A percentile compares a stretch with the other conserved stretches of the same genome.
Evolutionary conservation across 2,329 filamentous ascomycete genomes (phyloP).

Genomic region (Microsporum audouinii): DNA sequence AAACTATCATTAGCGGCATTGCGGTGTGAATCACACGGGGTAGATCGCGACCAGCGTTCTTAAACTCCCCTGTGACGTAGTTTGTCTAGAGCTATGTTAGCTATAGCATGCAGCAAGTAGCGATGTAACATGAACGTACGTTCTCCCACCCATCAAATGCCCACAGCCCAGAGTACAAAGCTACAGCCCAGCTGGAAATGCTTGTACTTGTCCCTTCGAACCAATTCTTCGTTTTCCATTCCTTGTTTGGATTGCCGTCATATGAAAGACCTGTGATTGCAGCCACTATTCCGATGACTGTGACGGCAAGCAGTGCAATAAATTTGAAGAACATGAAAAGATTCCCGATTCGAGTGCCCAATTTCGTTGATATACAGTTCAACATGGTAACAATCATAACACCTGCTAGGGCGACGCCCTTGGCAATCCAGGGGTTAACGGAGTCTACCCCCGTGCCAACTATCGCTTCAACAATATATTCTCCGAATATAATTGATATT

Average conservation of each 20-base stretch:
- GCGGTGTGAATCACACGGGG: conserved; percentile 93
- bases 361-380: conserved; percentile 81
- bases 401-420: conserved; percentile 68
- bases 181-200: conserved; percentile 80
- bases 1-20: conserved; percentile 84
- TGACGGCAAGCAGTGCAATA: conserved; percentile 73
- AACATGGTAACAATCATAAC: conserved; percentile 66
- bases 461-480: conserved; percentile 82
- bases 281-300: conserved; percentile 78
- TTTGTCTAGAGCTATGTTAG: conserved; percentile 54
- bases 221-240: conserved; percentile 83
- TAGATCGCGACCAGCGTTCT: conserved; percentile 77
- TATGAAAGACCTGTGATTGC: conserved; percentile 73
- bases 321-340: conserved; percentile 97
- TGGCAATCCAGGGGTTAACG: conserved; percentile 79
- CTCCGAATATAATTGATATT: conserved; percentile 93
- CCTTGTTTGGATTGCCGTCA: conserved; percentile 60
- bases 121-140: conserved; percentile 42
- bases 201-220: conserved; percentile 75
- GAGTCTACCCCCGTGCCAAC: conserved; percentile 77
- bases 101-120: conserved; percentile 1
- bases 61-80: conserved; percentile 94
- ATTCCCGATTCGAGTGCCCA: conserved; percentile 80
- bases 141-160: conserved; percentile 99
- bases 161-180: conserved; percentile 91